A percentile compares a stretch with the other conserved stretches of the same genome.
Evolutionary conservation across 768 basidiomycete species (phyloP).

Genomic region (Chiua virens): DNA sequence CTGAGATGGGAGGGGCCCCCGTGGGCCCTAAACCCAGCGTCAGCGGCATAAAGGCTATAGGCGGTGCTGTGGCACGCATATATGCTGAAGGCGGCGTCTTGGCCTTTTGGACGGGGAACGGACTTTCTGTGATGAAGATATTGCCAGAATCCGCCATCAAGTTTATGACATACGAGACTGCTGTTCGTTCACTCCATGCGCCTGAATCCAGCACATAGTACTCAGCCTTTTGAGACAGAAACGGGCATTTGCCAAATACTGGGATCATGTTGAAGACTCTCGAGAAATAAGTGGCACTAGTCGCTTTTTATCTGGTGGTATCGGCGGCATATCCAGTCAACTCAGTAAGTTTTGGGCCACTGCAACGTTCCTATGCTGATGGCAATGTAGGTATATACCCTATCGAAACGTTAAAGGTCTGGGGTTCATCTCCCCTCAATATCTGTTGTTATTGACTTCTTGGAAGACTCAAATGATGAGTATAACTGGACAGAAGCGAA

Average conservation of each 20-base stretch:
- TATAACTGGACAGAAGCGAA: constrained; percentile 61
- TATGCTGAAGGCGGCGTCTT: constrained; percentile 87
- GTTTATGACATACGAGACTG: constrained; percentile 92
- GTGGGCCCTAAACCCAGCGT: constrained; percentile 44
- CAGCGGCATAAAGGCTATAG: constrained; percentile 64
- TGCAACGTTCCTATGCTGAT: constrained; percentile 14
- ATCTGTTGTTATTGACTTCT: constrained; percentile 2
- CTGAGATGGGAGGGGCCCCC: constrained; percentile 62
- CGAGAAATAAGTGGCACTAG: constrained; percentile 88
- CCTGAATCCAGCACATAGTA: constrained; percentile 10
- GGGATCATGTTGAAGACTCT: constrained; percentile 87
- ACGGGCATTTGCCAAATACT: constrained; percentile 89
- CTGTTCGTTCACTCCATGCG: constrained; percentile 52
- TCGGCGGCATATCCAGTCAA: constrained; percentile 94
- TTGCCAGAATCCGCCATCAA: constrained; percentile 99
- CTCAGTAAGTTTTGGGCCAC: constrained; percentile 56
- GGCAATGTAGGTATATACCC: constrained; percentile 81
- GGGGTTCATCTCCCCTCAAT: not conserved
- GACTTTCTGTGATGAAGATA: constrained; percentile 91
- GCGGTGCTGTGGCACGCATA: constrained; percentile 72
- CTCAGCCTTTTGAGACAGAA: constrained; percentile 54
- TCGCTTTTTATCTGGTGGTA: constrained; percentile 92
- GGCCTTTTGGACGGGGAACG: constrained; percentile 98
- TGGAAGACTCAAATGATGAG: constrained; percentile 95
- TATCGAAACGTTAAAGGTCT: constrained; percentile 91